Conservation (phyloP, 169 alveolate genomes). For the Plasmodium vivax region DNA sequence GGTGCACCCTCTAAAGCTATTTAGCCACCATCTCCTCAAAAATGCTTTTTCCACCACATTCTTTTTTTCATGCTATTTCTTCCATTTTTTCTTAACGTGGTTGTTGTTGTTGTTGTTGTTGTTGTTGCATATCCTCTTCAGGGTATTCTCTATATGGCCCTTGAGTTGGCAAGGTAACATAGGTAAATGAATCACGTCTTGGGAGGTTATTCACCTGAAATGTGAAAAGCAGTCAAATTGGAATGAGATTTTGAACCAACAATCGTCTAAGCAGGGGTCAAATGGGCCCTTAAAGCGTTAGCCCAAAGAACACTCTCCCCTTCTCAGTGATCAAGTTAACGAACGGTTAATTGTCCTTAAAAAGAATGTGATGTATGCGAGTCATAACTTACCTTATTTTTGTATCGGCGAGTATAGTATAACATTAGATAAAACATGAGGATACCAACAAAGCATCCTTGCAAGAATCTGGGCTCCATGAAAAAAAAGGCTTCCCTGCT, state of each 20-base stretch:
- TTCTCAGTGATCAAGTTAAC: neutral
- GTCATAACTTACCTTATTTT: conserved; percentile 11
- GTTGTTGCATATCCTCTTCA: neutral
- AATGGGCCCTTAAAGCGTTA: neutral
- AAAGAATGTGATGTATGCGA: neutral
- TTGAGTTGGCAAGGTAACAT: neutral
- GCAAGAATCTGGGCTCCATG: conserved; percentile 1
- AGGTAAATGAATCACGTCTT: neutral
- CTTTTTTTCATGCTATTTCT: neutral
- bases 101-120: neutral
- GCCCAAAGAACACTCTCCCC: neutral
- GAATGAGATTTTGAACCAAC: neutral
- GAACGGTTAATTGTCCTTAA: neutral
- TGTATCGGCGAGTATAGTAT: conserved; percentile 19
- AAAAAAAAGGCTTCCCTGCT: neutral
- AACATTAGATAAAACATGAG: neutral
- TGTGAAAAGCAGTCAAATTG: neutral
- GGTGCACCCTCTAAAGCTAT: neutral
- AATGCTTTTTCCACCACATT: neutral
- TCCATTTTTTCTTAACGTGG: neutral
- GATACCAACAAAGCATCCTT: conserved; percentile 15
- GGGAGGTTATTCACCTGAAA: neutral
- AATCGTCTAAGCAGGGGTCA: neutral
- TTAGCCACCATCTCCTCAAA: neutral
- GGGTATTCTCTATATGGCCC: neutral